A percentile compares a stretch with the other conserved stretches of the same genome.
Conservation (phyloP, 2,329 filamentous ascomycete genomes). For the Fonsecaea multimorphosa region DNA sequence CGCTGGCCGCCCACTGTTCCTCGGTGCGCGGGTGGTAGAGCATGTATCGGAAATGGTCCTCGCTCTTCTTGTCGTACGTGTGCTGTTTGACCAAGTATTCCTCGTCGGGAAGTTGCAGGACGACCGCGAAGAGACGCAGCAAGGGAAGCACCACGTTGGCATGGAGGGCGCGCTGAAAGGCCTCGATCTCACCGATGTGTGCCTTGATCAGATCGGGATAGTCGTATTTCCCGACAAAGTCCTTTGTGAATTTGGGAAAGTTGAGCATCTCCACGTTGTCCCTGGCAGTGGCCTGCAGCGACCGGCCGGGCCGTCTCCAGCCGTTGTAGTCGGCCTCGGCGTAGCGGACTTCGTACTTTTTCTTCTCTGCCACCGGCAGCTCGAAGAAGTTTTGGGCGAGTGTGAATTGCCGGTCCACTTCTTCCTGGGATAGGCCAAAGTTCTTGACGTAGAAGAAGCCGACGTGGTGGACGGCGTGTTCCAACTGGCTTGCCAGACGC, state of each 20-base stretch:
- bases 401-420: slow-evolving; percentile 65
- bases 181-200: slow-evolving; percentile 60
- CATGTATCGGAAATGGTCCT: slow-evolving; percentile 68
- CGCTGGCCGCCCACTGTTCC: slow-evolving; percentile 54
- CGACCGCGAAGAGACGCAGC: slow-evolving; percentile 63
- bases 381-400: slow-evolving; percentile 63
- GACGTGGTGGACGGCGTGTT: slow-evolving; percentile 57
- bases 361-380: slow-evolving; percentile 63
- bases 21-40: slow-evolving; percentile 57
- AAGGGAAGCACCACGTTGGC: slow-evolving; percentile 62
- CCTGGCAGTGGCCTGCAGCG: slow-evolving; percentile 39
- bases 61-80: slow-evolving; percentile 61
- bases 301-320: slow-evolving; percentile 54
- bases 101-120: slow-evolving; percentile 64
- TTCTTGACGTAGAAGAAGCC: slow-evolving; percentile 69
- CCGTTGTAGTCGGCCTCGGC: slow-evolving; percentile 63
- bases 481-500: slow-evolving; percentile 58
- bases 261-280: slow-evolving; percentile 67
- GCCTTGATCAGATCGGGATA: slow-evolving; percentile 58
- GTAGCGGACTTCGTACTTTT: slow-evolving; percentile 59
- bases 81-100: slow-evolving; percentile 64
- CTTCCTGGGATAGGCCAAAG: slow-evolving; percentile 62
- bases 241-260: slow-evolving; percentile 61
- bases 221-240: slow-evolving; percentile 46
- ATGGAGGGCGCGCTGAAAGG: slow-evolving; percentile 59